These are phyloP conservation scores for Colletotrichum lindemuthianum DNA, from an alignment of 2,329 filamentous ascomycete genomes.

Conservation along the genomic window DNA sequence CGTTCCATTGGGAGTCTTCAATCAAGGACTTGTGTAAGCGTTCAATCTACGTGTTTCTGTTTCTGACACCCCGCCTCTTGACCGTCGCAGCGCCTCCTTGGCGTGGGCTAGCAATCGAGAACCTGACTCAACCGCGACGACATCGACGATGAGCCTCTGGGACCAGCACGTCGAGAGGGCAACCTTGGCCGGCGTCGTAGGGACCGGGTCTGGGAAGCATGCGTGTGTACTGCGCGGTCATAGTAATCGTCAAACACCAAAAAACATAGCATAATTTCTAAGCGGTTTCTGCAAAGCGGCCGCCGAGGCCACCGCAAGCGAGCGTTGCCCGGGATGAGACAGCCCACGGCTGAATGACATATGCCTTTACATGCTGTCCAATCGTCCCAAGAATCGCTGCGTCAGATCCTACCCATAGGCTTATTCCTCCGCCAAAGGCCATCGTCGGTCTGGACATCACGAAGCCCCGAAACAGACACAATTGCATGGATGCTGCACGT, in stretches of 20 bases:
- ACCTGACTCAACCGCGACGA: constrained; percentile 8
- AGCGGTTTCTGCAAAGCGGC: neutral
- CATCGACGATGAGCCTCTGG: constrained; percentile 12
- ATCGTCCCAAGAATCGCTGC: constrained; percentile 18
- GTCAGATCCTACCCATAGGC: neutral
- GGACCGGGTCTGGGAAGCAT: neutral
- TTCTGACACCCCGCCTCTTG: constrained; percentile 24
- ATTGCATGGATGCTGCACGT: constrained; percentile 15
- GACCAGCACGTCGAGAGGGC: neutral
- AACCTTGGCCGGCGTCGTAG: neutral
- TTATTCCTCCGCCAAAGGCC: neutral
- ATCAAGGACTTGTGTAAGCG: constrained; percentile 10
- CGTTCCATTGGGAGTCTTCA: constrained; percentile 4
- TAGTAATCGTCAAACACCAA: constrained; percentile 5
- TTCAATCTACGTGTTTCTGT: constrained; percentile 1
- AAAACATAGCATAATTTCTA: constrained; percentile 1
- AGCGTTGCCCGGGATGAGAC: constrained; percentile 7
- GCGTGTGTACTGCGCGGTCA: neutral
- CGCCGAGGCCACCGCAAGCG: constrained; percentile 9
- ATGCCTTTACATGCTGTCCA: constrained; percentile 15
- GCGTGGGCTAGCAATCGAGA: neutral
- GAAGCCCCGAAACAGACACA: neutral
- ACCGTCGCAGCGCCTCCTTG: constrained; percentile 23
- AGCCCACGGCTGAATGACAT: constrained; percentile 10
- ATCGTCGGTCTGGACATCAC: constrained; percentile 4